Evolutionary conservation across 73 alveolate species (phyloP).

Genomic region (Diophrys appendiculata): DNA sequence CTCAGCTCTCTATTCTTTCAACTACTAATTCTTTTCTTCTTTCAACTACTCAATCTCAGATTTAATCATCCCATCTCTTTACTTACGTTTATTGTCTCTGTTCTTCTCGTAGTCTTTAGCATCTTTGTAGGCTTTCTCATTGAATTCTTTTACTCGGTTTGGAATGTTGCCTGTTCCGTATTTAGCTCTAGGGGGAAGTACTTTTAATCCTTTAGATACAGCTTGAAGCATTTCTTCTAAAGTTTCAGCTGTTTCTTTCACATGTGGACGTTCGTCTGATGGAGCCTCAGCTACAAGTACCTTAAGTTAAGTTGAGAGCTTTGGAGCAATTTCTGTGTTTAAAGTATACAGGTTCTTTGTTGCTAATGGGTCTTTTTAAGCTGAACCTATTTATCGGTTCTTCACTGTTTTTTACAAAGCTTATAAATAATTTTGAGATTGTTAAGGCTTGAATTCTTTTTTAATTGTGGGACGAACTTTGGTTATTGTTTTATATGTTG

Average conservation of each 20-base stretch:
- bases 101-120: constrained; percentile 32
- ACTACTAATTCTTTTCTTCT: constrained; percentile 30
- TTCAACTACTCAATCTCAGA: constrained; percentile 20
- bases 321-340: constrained; percentile 15
- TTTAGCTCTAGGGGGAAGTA: constrained; percentile 56
- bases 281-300: constrained; percentile 27
- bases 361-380: neutral
- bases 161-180: constrained; percentile 36
- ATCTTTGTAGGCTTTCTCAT: neutral
- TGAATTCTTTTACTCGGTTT: constrained; percentile 36
- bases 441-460: constrained; percentile 14
- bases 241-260: constrained; percentile 60
- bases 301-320: constrained; percentile 15
- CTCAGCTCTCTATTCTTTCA: constrained; percentile 10
- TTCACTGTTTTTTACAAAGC: neutral
- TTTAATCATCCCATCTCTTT: constrained; percentile 6
- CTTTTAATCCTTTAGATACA: constrained; percentile 24
- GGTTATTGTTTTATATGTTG: constrained; percentile 19
- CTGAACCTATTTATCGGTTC: neutral
- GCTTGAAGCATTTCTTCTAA: constrained; percentile 57
- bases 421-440: constrained; percentile 4
- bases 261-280: constrained; percentile 24
- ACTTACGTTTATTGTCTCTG: constrained; percentile 18
- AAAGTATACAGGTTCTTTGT: neutral
- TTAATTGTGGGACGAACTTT: constrained; percentile 61